A percentile compares a stretch with the other conserved stretches of the same genome.
phyloP scores from a whole-genome alignment of 768 basidiomycete genomes.

The Auricularia heimuer region DNA sequence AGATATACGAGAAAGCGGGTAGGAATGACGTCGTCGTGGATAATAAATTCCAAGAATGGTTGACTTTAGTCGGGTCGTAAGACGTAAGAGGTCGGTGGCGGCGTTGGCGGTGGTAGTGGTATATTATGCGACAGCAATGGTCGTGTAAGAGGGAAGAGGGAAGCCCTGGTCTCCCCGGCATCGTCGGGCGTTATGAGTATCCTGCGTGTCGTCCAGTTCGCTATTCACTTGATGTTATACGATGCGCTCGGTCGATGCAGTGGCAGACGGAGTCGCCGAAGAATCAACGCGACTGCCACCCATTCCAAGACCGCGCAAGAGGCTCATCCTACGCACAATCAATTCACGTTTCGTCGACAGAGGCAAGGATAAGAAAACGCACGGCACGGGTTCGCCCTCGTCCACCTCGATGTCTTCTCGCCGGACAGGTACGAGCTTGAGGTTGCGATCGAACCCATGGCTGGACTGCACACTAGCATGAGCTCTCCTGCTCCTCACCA shows the following conservation, averaged over 20 bases:
- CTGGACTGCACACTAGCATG: conserved; percentile 35
- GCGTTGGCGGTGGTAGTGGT: too few relatives aligned
- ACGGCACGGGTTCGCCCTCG: conserved; percentile 1
- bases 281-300: neutral
- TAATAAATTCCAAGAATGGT: too few relatives aligned
- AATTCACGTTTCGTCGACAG: neutral
- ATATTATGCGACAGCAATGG: too few relatives aligned
- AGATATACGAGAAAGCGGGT: neutral
- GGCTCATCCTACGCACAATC: neutral
- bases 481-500: neutral
- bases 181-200: too few relatives aligned
- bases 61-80: too few relatives aligned
- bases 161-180: too few relatives aligned
- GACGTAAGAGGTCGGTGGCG: too few relatives aligned
- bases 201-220: too few relatives aligned
- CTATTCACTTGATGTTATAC: too few relatives aligned
- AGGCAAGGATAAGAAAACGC: neutral
- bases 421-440: conserved; percentile 48
- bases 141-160: too few relatives aligned
- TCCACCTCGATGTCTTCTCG: conserved; percentile 37
- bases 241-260: too few relatives aligned
- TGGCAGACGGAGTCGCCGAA: neutral
- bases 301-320: neutral
- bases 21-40: too few relatives aligned
- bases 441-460: conserved; percentile 65